These are phyloP conservation scores for Calonectria multiphialidica DNA, from an alignment of 2,329 filamentous ascomycete species.

Conservation along the genomic window DNA sequence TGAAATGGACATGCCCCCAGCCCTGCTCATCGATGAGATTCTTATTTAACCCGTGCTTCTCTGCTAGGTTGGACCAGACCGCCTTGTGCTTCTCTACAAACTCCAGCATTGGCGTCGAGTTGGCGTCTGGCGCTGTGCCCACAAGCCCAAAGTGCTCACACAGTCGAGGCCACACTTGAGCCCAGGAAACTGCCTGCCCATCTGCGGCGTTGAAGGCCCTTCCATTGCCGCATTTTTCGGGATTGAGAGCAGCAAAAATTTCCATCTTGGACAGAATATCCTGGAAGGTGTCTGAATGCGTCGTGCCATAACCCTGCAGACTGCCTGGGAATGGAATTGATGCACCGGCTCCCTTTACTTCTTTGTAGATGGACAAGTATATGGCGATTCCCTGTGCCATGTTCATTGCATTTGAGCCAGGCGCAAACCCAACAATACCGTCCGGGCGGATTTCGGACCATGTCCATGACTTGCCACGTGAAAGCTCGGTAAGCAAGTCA, in stretches of 20 bases:
- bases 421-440: background rate
- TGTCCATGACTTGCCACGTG: background rate
- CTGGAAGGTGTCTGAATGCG: background rate
- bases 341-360: background rate
- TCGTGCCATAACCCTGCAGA: background rate
- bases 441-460: background rate
- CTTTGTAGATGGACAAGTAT: background rate
- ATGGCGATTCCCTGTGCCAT: background rate
- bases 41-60: background rate
- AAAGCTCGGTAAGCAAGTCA: background rate
- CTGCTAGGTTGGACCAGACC: background rate
- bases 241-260: background rate
- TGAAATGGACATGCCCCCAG: background rate
- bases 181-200: background rate
- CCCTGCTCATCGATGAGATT: background rate
- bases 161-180: background rate
- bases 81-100: background rate
- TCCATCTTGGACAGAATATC: background rate
- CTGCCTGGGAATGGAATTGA: background rate
- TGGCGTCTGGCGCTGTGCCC: background rate
- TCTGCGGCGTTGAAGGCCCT: background rate
- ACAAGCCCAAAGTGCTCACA: background rate
- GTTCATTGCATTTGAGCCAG: background rate
- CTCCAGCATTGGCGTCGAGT: background rate
- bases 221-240: background rate